These are phyloP conservation scores for Triticum urartu DNA, from an alignment of 176 grass and related monocot genomes.

Conservation along the genomic window DNA sequence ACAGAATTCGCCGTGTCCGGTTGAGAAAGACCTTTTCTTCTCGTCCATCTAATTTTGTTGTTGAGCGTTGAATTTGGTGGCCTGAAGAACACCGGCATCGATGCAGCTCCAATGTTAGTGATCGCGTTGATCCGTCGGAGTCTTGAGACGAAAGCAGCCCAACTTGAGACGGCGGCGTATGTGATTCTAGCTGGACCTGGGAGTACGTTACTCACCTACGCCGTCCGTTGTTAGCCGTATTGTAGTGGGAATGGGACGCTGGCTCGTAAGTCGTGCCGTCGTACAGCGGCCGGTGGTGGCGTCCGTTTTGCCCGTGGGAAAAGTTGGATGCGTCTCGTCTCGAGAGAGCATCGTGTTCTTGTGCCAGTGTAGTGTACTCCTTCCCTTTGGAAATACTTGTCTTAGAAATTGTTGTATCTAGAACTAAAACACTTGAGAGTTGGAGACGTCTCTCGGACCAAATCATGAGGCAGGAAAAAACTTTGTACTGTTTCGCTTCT, in stretches of 20 bases:
- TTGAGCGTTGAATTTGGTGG: background rate
- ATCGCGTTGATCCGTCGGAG: background rate
- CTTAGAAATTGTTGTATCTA: too few relatives aligned
- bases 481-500: background rate
- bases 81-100: background rate
- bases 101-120: background rate
- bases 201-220: background rate
- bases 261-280: background rate
- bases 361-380: background rate
- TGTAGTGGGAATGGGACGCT: background rate
- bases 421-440: background rate
- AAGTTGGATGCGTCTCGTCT: background rate
- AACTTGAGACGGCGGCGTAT: background rate
- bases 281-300: background rate
- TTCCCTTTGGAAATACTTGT: too few relatives aligned
- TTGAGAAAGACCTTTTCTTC: too few relatives aligned
- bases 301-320: slow-evolving; percentile 9
- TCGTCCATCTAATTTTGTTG: background rate
- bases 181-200: slow-evolving; percentile 10
- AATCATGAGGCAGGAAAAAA: background rate
- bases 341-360: background rate
- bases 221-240: background rate
- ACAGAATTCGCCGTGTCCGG: background rate
- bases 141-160: background rate
- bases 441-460: background rate